Evolutionary conservation across 2,329 filamentous ascomycete species (phyloP), one percentile per base, ranked within the genome.

Genomic region (Venturia asperata): DNA sequence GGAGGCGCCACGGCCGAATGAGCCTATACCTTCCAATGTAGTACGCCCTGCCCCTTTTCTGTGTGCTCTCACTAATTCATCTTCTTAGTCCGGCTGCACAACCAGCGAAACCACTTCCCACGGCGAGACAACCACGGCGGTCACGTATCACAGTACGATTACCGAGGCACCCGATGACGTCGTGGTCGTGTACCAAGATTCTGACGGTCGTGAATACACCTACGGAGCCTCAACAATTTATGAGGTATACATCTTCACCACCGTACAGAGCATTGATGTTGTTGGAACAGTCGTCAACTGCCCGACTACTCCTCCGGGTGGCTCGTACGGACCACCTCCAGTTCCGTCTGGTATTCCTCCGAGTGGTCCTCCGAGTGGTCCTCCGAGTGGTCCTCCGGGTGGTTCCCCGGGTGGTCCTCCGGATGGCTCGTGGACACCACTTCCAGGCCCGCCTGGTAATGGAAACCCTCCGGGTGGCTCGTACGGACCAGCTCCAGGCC

Each of bases 161-260:
- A 63, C 61, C n/a, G 61, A 63, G 4, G 61, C 61, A 7, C 61
- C 61, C 11, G 61, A 63, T 2, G 61, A 41, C 15, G 21, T 24
- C 4, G 39, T 63, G 7, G 49, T 41, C 3, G 42, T 63, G 5
- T 63, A 43, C 27, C 9, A 24, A 13, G 61, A 43, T 37, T 5
- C 10, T n/a, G 61, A 63, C 43, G 30, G 45, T 7, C 34, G 49
- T 13, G 17, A 11, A 5, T 41, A 39, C 10, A 63, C 61, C 4
- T 63, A 37, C 21, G 61, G 61, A 15, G 61, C 61, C 3, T n/a
- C 13, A 19, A 49, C 42, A 5, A 34, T 63, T 11, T 63, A 45
- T 43, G 41, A 63, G 21, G 61, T 63, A 2, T 63, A 49, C 21
- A 49, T 63, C n/a, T 63, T 49, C 30, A 49, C 41, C 11, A 63